Percentiles rank a stretch among this genome's conserved stretches.
Evolutionary conservation across 2,329 filamentous ascomycete species (phyloP).

Genomic region (Alternaria gaisen): DNA sequence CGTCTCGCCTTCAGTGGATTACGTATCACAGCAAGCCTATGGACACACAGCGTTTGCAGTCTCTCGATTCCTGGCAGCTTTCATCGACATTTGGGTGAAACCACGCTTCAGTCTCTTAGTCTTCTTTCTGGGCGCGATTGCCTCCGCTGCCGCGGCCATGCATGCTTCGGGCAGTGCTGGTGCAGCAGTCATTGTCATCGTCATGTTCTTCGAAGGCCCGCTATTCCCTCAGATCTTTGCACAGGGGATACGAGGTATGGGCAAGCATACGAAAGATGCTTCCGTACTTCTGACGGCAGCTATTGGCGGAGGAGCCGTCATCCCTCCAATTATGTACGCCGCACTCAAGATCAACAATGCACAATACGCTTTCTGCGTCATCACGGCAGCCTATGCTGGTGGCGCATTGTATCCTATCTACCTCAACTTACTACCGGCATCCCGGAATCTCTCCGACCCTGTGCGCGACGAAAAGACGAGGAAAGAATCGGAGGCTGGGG

Average conservation of each 20-base stretch:
- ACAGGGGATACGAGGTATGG: conserved; percentile 66
- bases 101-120: conserved; percentile 66
- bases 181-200: conserved; percentile 59
- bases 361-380: conserved; percentile 62
- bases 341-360: conserved; percentile 52
- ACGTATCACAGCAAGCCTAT: conserved; percentile 59
- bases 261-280: conserved; percentile 66
- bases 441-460: conserved; percentile 62
- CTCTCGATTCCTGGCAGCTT: conserved; percentile 66
- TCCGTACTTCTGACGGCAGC: conserved; percentile 63
- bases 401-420: conserved; percentile 64
- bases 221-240: conserved; percentile 68
- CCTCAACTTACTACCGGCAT: conserved; percentile 59
- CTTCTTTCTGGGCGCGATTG: conserved; percentile 62
- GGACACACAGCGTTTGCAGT: conserved; percentile 67
- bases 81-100: conserved; percentile 63
- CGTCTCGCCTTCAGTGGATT: conserved; percentile 51
- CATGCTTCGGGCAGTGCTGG: conserved; percentile 51
- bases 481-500: conserved; percentile 34
- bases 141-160: conserved; percentile 63
- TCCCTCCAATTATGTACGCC: conserved; percentile 64
- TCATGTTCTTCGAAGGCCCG: conserved; percentile 69
- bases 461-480: conserved; percentile 47
- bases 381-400: conserved; percentile 61
- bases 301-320: conserved; percentile 63